phyloP scores from a whole-genome alignment of 2,329 filamentous ascomycete genomes.

The Thyridium curvatum region DNA sequence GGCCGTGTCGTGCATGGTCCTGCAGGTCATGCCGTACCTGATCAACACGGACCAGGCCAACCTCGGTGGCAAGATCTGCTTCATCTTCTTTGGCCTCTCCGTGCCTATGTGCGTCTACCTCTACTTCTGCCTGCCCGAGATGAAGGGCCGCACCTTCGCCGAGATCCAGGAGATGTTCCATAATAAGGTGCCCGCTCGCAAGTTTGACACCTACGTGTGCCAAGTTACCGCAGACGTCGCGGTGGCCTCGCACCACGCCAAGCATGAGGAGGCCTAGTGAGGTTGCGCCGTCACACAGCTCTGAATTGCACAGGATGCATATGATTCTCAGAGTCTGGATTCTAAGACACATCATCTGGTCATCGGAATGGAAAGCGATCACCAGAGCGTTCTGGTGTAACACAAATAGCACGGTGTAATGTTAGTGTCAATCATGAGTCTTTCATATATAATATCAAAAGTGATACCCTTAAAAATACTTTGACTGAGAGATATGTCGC shows the following conservation, averaged over 20 bases:
- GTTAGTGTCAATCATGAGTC: too few relatives aligned
- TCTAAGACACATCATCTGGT: too few relatives aligned
- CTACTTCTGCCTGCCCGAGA: conserved; percentile 13
- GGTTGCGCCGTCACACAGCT: too few relatives aligned
- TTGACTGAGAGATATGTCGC: too few relatives aligned
- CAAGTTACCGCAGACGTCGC: background rate
- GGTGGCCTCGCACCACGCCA: background rate
- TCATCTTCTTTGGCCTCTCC: conserved; percentile 22
- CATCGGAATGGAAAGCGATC: too few relatives aligned
- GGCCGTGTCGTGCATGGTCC: conserved; percentile 18
- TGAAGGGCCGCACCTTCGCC: conserved; percentile 11
- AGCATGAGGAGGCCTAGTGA: too few relatives aligned
- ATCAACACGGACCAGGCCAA: conserved; percentile 22
- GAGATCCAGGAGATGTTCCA: conserved; percentile 15
- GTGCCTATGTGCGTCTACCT: conserved; percentile 17
- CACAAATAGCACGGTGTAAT: too few relatives aligned
- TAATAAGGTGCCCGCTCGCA: conserved; percentile 8
- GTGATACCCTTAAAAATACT: too few relatives aligned
- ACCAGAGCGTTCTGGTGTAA: too few relatives aligned
- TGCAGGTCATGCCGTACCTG: conserved; percentile 21
- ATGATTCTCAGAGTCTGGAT: too few relatives aligned
- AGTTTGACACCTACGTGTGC: conserved; percentile 1
- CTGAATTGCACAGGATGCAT: too few relatives aligned
- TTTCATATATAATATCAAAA: too few relatives aligned
- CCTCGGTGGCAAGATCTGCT: conserved; percentile 23